These are phyloP conservation scores for Eucalyptus camaldulensis DNA, from an alignment of 345 rosid genomes.

Conservation along the genomic window DNA sequence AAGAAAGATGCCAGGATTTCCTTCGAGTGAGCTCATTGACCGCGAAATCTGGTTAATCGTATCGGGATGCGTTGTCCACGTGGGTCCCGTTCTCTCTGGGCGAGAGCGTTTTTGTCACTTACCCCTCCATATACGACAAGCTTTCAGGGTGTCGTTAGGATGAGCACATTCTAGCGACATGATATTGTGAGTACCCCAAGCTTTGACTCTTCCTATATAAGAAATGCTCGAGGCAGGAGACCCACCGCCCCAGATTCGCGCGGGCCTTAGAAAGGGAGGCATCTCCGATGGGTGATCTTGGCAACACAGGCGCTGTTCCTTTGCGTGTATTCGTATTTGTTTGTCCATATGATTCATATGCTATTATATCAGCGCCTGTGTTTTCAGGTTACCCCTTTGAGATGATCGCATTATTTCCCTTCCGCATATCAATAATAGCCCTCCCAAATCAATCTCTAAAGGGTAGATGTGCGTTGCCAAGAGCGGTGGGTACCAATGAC, in stretches of 20 bases:
- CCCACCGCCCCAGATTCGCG: background rate
- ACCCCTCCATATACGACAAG: background rate
- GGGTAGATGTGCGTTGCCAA: too few relatives aligned
- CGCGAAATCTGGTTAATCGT: background rate
- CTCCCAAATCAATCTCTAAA: too few relatives aligned
- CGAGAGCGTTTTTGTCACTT: background rate
- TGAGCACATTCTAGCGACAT: background rate
- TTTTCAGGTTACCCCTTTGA: too few relatives aligned
- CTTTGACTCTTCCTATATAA: background rate
- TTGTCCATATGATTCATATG: fast-evolving
- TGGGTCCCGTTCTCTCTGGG: background rate
- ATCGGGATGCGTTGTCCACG: background rate
- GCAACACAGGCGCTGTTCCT: background rate
- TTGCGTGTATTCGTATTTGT: background rate
- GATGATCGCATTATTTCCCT: too few relatives aligned
- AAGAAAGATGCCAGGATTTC: too few relatives aligned
- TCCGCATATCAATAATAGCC: fast-evolving
- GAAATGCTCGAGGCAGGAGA: background rate
- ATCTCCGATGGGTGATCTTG: background rate
- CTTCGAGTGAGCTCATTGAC: background rate
- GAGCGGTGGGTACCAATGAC: too few relatives aligned
- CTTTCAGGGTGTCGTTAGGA: background rate
- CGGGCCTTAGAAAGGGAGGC: background rate
- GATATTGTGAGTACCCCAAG: background rate
- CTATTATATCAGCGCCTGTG: too few relatives aligned